These are phyloP conservation scores for Withania somnifera DNA, from an alignment of 305 asterid genomes.

Conservation along the genomic window DNA sequence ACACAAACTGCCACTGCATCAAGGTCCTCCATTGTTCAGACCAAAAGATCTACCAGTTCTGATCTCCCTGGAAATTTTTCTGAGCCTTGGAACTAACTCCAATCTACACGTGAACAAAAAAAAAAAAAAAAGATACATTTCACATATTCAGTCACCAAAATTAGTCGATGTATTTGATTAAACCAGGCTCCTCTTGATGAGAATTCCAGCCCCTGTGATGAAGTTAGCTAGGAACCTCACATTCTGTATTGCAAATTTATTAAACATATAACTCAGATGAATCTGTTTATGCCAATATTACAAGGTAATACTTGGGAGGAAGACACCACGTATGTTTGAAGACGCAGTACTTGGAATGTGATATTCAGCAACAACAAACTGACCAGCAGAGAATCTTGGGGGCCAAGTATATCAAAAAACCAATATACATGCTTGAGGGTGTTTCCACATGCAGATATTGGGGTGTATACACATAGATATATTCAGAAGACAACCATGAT, in stretches of 20 bases:
- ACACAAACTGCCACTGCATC: slow-evolving; percentile 38
- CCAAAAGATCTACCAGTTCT: slow-evolving; percentile 91
- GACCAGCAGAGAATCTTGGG: neutral
- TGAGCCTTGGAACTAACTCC: slow-evolving; percentile 82
- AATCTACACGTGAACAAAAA: slow-evolving; percentile 35
- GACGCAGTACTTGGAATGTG: neutral
- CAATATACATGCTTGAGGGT: neutral
- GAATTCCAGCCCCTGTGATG: slow-evolving; percentile 61
- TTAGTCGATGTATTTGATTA: neutral
- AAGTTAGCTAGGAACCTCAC: slow-evolving; percentile 69
- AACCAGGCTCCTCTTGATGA: slow-evolving; percentile 74
- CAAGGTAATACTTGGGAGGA: neutral
- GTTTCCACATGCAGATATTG: neutral
- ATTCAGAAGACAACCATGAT: neutral
- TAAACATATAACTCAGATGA: neutral
- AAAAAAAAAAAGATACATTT: neutral
- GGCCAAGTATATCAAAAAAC: neutral
- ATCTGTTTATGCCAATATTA: neutral
- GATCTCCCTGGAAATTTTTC: slow-evolving; percentile 84
- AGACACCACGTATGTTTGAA: neutral
- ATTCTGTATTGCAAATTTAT: slow-evolving; percentile 30
- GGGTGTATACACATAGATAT: neutral
- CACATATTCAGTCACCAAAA: neutral
- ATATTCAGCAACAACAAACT: neutral
- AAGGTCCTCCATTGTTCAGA: slow-evolving; percentile 53